Conservation (phyloP, 2,329 filamentous ascomycete species). For the Fusarium virguliforme region DNA sequence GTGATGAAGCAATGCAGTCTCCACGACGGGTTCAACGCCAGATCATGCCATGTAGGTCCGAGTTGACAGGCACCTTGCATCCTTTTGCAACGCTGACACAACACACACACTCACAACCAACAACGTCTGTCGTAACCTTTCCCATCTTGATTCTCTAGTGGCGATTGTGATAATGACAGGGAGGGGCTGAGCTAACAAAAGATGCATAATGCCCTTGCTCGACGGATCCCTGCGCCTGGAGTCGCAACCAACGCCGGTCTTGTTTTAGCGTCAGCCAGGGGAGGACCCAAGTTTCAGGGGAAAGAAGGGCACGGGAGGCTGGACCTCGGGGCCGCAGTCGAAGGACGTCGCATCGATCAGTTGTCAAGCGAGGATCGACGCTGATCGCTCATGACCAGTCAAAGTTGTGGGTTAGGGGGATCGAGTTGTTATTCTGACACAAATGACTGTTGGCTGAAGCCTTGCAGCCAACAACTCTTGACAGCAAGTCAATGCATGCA, state of each 20-base stretch:
- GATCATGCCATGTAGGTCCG: conserved; percentile 2
- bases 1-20: not conserved
- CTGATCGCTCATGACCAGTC: not conserved
- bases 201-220: conserved; percentile 14
- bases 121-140: not conserved
- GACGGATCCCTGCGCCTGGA: conserved; percentile 1
- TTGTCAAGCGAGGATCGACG: conserved; percentile 3
- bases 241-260: not conserved
- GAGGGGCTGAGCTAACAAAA: not conserved
- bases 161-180: conserved; percentile 5
- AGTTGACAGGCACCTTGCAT: not conserved
- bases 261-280: conserved; percentile 10
- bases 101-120: too few relatives aligned
- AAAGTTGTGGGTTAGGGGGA: conserved; percentile 3
- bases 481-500: not conserved
- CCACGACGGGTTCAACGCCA: not conserved
- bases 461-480: conserved; percentile 1
- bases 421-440: not conserved
- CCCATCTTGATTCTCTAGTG: conserved; percentile 1
- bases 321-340: not conserved
- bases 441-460: conserved; percentile 2
- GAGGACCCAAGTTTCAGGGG: conserved; percentile 10
- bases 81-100: conserved; percentile 7
- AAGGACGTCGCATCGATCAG: not conserved
- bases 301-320: not conserved